A percentile compares a stretch with the other conserved stretches of the same genome.
phyloP scores from a whole-genome alignment of 2,329 filamentous ascomycete genomes.

The Helotiales sp. region DNA sequence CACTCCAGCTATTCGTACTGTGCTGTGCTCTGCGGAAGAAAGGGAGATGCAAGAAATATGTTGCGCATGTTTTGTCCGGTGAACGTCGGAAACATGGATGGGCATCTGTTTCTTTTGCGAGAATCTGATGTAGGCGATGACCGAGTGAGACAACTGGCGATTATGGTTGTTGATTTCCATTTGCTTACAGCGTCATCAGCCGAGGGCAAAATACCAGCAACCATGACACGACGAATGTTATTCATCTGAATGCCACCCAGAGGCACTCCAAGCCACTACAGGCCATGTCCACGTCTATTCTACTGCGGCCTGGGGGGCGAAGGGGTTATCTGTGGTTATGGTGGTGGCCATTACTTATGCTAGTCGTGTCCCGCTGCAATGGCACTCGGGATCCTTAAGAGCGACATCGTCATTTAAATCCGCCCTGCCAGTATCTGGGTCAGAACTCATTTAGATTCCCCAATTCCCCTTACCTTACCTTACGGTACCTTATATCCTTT shows the following conservation, averaged over 20 bases:
- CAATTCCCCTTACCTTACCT: background rate
- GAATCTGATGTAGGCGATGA: background rate
- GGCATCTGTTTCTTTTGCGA: background rate
- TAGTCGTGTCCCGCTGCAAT: background rate
- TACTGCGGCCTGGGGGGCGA: background rate
- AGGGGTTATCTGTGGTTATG: background rate
- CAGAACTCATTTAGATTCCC: background rate
- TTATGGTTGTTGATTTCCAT: background rate
- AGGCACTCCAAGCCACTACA: background rate
- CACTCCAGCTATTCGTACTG: background rate
- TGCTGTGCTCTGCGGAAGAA: background rate
- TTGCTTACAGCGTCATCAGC: too few relatives aligned
- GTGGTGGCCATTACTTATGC: background rate
- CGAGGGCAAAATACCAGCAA: too few relatives aligned
- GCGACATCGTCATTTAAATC: background rate
- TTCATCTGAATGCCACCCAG: background rate
- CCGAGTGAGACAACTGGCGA: background rate
- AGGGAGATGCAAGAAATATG: background rate
- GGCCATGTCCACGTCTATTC: background rate
- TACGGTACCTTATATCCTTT: background rate
- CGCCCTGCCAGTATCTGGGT: background rate
- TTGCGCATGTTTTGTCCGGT: too few relatives aligned
- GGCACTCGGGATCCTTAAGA: background rate
- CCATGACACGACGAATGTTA: too few relatives aligned
- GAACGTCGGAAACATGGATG: background rate